These are phyloP conservation scores for Vitis hybrid DNA, from an alignment of 177 flowering plant species.

Conservation along the genomic window DNA sequence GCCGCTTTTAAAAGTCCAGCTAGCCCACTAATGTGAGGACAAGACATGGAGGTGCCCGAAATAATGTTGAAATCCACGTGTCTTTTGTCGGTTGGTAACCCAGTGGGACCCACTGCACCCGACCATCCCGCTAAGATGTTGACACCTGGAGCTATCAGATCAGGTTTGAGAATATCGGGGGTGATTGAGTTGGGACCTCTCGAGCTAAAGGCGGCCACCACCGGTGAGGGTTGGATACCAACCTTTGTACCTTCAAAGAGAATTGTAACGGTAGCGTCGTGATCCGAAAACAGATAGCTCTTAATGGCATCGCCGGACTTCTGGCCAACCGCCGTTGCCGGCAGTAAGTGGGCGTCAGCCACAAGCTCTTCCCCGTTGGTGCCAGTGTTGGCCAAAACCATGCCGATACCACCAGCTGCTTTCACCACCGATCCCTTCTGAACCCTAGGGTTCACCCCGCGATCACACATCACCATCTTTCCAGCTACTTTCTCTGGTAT, in stretches of 20 bases:
- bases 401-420: slow-evolving; percentile 62
- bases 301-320: slow-evolving; percentile 42
- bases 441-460: slow-evolving; percentile 56
- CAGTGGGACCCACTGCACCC: slow-evolving; percentile 51
- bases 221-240: slow-evolving; percentile 64
- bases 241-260: slow-evolving; percentile 56
- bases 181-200: slow-evolving; percentile 66
- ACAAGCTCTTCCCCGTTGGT: slow-evolving; percentile 66
- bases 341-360: slow-evolving; percentile 67
- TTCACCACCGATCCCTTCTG: slow-evolving; percentile 56
- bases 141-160: slow-evolving; percentile 69
- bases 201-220: slow-evolving; percentile 73
- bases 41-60: slow-evolving; percentile 82
- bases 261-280: slow-evolving; percentile 49
- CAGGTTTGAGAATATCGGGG: slow-evolving; percentile 62
- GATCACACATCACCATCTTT: slow-evolving; percentile 62
- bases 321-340: slow-evolving; percentile 60
- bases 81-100: slow-evolving; percentile 36
- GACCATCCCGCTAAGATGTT: slow-evolving; percentile 73
- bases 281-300: slow-evolving; percentile 34
- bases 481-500: slow-evolving; percentile 51
- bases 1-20: slow-evolving; percentile 62
- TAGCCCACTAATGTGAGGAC: slow-evolving; percentile 75
- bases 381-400: slow-evolving; percentile 60
- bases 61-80: slow-evolving; percentile 69